Percentiles rank a stretch among this genome's conserved stretches.
Evolutionary conservation across 2,329 filamentous ascomycete genomes (phyloP).

Genomic region (Rutstroemia sp.): DNA sequence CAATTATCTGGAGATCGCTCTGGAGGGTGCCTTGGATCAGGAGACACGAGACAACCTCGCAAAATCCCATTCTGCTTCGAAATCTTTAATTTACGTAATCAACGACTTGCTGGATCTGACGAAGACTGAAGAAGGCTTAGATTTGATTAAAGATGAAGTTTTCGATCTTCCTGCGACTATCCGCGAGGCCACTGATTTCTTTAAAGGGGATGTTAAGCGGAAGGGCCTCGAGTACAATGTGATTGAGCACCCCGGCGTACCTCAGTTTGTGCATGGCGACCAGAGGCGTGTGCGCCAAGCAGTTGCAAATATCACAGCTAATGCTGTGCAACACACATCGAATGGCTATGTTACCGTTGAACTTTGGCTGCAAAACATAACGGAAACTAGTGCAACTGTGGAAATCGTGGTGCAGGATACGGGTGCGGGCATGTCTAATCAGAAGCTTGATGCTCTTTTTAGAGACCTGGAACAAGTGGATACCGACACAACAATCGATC

Average conservation of each 20-base stretch:
- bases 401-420: slow-evolving; percentile 74
- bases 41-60: slow-evolving; percentile 81
- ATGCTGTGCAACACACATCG: slow-evolving; percentile 73
- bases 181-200: slow-evolving; percentile 69
- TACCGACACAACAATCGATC: slow-evolving; percentile 31
- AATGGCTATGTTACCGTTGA: slow-evolving; percentile 64
- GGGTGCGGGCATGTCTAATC: slow-evolving; percentile 61
- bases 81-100: slow-evolving; percentile 88
- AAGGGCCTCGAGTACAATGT: slow-evolving; percentile 69
- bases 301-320: slow-evolving; percentile 75
- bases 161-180: slow-evolving; percentile 68
- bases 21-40: slow-evolving; percentile 71
- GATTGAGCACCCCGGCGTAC: slow-evolving; percentile 59
- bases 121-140: slow-evolving; percentile 76
- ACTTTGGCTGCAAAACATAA: slow-evolving; percentile 51
- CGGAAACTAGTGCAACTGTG: slow-evolving; percentile 51
- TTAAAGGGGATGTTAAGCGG: slow-evolving; percentile 64
- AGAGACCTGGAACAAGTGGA: slow-evolving; percentile 52
- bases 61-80: slow-evolving; percentile 83
- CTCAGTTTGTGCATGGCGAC: slow-evolving; percentile 67
- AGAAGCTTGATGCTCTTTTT: slow-evolving; percentile 49
- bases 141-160: slow-evolving; percentile 70
- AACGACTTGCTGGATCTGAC: slow-evolving; percentile 86
- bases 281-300: slow-evolving; percentile 74
- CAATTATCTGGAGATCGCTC: slow-evolving; percentile 85